Base-by-base conservation (phyloP, 441 rosid species). In the Populus hybrid region DNA sequence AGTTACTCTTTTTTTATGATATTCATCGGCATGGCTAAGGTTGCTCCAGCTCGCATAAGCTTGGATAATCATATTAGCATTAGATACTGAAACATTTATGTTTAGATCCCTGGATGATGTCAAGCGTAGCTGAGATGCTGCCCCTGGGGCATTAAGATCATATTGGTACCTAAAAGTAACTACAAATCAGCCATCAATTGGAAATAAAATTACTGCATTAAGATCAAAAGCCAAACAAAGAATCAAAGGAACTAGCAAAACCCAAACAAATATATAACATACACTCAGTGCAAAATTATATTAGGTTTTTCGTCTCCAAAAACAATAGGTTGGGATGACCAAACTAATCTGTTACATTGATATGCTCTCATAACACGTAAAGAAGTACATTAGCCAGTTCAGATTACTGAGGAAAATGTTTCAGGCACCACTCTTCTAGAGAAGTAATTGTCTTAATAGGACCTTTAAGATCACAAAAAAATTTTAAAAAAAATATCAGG, bases 11-110 rank as follows among this genome's bases (percentile, higher is more conserved):
- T 84, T 85, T 82, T 84, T 84, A 78, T 89, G 69, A 84, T 82
- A 73, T 79, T 84, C 90, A 70, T 88, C 91, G 79, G 81, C 88
- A 76, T 84, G 82, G 86, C 86, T 86, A 83, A 94, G 92, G 83
- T 87, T 92, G 83, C 86, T 90, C 99, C 99, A 97, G 89, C 99
- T 97, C 67, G 98, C 90, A 86, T 92, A 97, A 72, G 99, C 98
- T 91, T 97, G 98, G 84, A 94, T 87, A 69, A 94, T 86, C 95
- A 96, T 92, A 85, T 97, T 97, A 79, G 87, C 86, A 87, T 90
- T 97, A 68, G 97, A 89, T 76, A 92, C 93, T 35, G 99, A 91
- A 82, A 93, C 80, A 79, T 97, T 97, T 78, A 97, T 81, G 88
- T 94, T 97, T 76, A 97, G 87, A 82, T 94, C 95, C 89, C 88